Evolutionary conservation across 768 basidiomycete species (phyloP), one percentile per base, ranked within the genome.

Genomic region (Russula griseocarnosa): DNA sequence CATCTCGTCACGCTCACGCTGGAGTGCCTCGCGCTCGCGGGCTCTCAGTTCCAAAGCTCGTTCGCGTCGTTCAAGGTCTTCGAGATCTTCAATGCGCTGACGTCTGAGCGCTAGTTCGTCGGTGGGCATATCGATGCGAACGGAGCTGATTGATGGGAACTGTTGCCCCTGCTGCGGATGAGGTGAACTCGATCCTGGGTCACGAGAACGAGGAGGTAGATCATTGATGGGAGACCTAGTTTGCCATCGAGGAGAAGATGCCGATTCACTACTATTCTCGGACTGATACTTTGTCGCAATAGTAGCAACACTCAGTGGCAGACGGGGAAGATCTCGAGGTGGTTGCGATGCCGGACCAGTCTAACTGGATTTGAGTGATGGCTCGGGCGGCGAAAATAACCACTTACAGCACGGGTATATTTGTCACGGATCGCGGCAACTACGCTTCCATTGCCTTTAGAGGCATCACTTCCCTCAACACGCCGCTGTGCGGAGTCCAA

Each of bases 351-450:
- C 70, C 3, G 80, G 76, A 13, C 78, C 81, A 55, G 83, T 74
- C 86, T 85, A 64, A 11, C 59, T 26, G 55, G 10, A 42, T n/a
- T 42, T 65, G 22, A 38, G 55, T 26, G 49, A 24, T 32, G n/a
- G 11, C 22, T 14, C 13, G 26, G 20, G 10, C 34, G n/a, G 18
- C 0, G 11, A 50, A 49, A 38, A 42, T 18, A 64, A 47, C 46
- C 14, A 76, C 85, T 50, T 68, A 89, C 88, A 60, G 73, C 77
- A 47, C 75, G 79, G 24, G 82, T 79, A 67, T 87, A 90, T 55
- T 82, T 82, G 70, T 81, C 82, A 50, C 86, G 80, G 79, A 92
- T 84, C 2, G 83, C 82, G 49, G 88, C 86, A 51, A 92, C 88
- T 28, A 86, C 74, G 68, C 82, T 84, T 14, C 81, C 82, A 54